A percentile compares a stretch with the other conserved stretches of the same genome.
phyloP scores from a whole-genome alignment of 129 eudicot species.

The Helichrysum umbraculigerum region DNA sequence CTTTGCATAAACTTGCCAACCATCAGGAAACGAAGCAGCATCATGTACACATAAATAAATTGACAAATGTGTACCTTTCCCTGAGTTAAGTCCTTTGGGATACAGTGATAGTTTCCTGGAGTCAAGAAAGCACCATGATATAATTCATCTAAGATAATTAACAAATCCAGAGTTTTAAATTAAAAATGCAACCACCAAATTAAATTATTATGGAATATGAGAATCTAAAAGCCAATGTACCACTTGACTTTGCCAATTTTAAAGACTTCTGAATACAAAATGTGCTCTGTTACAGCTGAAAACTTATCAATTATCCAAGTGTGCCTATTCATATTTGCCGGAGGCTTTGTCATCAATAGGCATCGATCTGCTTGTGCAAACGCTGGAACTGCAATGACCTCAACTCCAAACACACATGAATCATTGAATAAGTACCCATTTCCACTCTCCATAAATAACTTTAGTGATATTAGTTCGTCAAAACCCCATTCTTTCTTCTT shows the following conservation, averaged over 20 bases:
- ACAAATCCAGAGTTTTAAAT: not conserved
- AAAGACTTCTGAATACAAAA: conserved; percentile 5
- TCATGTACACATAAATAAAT: not conserved
- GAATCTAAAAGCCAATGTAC: conserved; percentile 1
- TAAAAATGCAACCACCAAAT: not conserved
- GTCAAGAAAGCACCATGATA: not conserved
- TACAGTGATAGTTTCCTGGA: conserved; percentile 12
- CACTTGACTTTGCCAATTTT: conserved; percentile 26
- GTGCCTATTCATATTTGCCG: not conserved
- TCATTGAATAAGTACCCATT: conserved; percentile 19
- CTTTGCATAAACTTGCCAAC: conserved; percentile 29
- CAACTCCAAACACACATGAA: conserved; percentile 30
- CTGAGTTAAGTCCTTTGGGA: not conserved
- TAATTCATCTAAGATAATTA: not conserved
- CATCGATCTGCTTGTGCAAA: conserved; percentile 5
- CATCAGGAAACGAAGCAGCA: conserved; percentile 13
- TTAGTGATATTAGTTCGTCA: conserved; percentile 6
- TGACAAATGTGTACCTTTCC: not conserved
- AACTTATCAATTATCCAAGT: conserved; percentile 20
- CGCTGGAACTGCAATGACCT: conserved; percentile 12
- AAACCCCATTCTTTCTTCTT: conserved; percentile 25
- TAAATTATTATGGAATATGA: not conserved
- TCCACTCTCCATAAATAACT: not conserved
- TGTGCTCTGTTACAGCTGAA: not conserved
- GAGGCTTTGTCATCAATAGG: conserved; percentile 11